Percentiles rank a stretch among this genome's conserved stretches.
Evolutionary conservation across 257 asterid species (phyloP).

Genomic region (Salvia miltiorrhiza): DNA sequence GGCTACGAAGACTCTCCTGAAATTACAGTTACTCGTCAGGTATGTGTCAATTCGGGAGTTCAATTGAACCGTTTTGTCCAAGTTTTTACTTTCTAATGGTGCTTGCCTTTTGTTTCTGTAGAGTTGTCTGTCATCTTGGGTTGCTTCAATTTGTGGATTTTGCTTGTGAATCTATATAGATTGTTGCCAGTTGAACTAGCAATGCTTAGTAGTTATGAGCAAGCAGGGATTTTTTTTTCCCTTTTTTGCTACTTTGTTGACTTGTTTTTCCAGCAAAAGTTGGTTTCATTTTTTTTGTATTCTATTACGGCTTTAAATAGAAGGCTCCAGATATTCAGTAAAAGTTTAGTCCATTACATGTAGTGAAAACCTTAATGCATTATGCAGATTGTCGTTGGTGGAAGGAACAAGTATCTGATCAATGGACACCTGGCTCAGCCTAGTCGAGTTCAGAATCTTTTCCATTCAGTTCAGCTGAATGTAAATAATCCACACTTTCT

Average conservation of each 20-base stretch:
- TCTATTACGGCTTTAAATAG: neutral
- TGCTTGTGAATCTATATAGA: neutral
- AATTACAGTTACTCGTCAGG: slow-evolving; percentile 98
- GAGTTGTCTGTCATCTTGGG: neutral
- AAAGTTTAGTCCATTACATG: neutral
- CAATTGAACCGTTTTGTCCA: neutral
- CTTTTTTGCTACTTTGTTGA: neutral
- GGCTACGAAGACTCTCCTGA: slow-evolving; percentile 93
- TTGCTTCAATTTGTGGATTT: neutral
- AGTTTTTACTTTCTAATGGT: neutral
- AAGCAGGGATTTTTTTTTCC: neutral
- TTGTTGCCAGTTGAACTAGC: neutral
- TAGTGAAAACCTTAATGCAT: slow-evolving; percentile 12
- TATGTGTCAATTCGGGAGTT: slow-evolving; percentile 6
- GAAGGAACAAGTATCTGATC: slow-evolving; percentile 94
- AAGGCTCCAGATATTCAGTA: neutral
- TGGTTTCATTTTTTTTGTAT: neutral
- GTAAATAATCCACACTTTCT: slow-evolving; percentile 98
- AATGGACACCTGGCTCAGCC: slow-evolving; percentile 99
- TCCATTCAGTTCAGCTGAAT: slow-evolving; percentile 97
- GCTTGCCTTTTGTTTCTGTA: neutral
- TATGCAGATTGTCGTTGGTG: slow-evolving; percentile 97
- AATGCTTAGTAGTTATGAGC: neutral
- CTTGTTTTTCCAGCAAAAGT: neutral
- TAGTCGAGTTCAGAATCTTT: slow-evolving; percentile 95